Evolutionary conservation across 2,329 filamentous ascomycete genomes (phyloP).

Genomic region (Plenodomus biglobosus): DNA sequence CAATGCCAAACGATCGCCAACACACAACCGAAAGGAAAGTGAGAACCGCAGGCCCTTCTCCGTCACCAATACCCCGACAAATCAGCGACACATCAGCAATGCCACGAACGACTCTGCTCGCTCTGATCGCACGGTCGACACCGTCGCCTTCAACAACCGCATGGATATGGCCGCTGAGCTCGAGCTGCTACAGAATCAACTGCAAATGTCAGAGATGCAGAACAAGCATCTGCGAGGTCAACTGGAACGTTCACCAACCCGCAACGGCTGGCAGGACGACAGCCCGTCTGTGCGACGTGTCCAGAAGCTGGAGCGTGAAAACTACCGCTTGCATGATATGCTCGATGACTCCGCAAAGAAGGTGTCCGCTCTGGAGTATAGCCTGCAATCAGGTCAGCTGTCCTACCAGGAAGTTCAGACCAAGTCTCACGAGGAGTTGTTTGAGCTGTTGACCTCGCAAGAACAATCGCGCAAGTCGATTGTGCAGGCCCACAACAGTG

Average conservation of each 20-base stretch:
- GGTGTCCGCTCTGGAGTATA: constrained; percentile 84
- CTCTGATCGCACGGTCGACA: constrained; percentile 84
- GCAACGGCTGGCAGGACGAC: constrained; percentile 67
- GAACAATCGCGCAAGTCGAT: constrained; percentile 83
- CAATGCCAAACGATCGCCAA: constrained; percentile 63
- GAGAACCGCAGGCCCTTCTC: constrained; percentile 66
- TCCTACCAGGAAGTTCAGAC: constrained; percentile 89
- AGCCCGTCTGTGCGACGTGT: constrained; percentile 79
- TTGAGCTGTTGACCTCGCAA: constrained; percentile 89
- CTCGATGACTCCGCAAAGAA: constrained; percentile 93
- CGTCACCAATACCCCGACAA: constrained; percentile 73
- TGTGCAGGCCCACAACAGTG: constrained; percentile 81
- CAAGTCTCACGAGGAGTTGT: constrained; percentile 90
- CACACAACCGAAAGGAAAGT: constrained; percentile 64
- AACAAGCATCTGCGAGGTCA: constrained; percentile 91
- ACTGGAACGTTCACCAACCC: constrained; percentile 68
- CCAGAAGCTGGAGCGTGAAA: constrained; percentile 89
- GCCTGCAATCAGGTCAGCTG: constrained; percentile 81
- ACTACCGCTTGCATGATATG: constrained; percentile 88
- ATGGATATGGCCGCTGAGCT: constrained; percentile 91
- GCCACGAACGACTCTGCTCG: constrained; percentile 74
- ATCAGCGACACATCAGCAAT: constrained; percentile 66
- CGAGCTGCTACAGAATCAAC: constrained; percentile 88
- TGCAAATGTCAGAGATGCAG: constrained; percentile 93
- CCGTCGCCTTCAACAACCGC: constrained; percentile 78